Evolutionary conservation across 2,329 filamentous ascomycete genomes (phyloP).

Genomic region (Penicillium sp.): DNA sequence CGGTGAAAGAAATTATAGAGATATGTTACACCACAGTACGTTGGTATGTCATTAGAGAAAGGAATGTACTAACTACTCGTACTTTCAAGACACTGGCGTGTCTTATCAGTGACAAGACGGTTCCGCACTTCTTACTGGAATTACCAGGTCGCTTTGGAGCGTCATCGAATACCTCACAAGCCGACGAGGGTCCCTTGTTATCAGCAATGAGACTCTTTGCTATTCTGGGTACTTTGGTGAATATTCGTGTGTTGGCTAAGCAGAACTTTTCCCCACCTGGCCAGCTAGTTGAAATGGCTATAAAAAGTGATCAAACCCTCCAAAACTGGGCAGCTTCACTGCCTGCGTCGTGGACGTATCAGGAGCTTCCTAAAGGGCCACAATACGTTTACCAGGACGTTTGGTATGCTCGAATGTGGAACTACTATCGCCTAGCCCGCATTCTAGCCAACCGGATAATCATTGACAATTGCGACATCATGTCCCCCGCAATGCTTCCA

Average conservation of each 20-base stretch:
- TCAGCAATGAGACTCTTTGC: neutral
- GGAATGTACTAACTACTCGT: neutral
- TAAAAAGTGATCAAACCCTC: neutral
- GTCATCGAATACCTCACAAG: neutral
- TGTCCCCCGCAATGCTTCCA: neutral
- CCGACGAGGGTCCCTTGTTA: neutral
- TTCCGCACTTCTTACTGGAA: neutral
- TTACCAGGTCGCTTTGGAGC: neutral
- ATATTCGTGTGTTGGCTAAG: neutral
- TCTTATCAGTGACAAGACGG: neutral
- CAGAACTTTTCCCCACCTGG: neutral
- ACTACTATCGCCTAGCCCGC: slow-evolving; percentile 4
- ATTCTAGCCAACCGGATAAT: neutral
- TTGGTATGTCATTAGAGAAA: neutral
- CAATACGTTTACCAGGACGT: neutral
- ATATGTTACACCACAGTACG: slow-evolving; percentile 3
- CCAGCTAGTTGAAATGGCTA: neutral
- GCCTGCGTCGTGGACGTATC: neutral
- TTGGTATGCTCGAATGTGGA: slow-evolving; percentile 6
- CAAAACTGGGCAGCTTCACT: neutral
- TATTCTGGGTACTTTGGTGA: neutral
- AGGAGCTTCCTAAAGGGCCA: neutral
- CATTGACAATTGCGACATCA: neutral
- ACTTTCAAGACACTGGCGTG: neutral
- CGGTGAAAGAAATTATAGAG: slow-evolving; percentile 2